A percentile compares a stretch with the other conserved stretches of the same genome.
These are phyloP conservation scores for Debaryomycetaceae sp. DNA, from an alignment of 1,139 yeast species.

Conservation along the genomic window DNA sequence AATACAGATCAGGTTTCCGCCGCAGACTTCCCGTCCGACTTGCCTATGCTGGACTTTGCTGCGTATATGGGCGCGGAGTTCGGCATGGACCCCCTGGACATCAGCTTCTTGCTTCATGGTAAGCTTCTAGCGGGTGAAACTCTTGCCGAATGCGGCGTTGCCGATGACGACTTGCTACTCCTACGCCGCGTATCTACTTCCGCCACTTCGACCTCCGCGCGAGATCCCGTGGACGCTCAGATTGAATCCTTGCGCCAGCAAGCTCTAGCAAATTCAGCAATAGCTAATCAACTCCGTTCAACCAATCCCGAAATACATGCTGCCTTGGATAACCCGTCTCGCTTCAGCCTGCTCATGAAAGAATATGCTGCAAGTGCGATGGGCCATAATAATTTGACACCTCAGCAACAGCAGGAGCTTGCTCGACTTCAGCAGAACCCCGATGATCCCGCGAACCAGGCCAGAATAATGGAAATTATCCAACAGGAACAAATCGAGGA, in stretches of 20 bases:
- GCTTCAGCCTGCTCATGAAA: constrained; percentile 39
- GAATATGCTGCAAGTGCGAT: constrained; percentile 12
- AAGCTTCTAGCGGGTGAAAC: constrained; percentile 26
- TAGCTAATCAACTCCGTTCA: constrained; percentile 21
- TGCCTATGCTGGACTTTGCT: constrained; percentile 56
- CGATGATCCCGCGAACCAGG: constrained; percentile 64
- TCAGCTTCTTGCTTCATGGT: constrained; percentile 39
- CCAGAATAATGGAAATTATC: constrained; percentile 55
- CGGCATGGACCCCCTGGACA: constrained; percentile 34
- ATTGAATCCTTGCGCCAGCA: constrained; percentile 43
- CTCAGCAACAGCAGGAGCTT: constrained; percentile 32
- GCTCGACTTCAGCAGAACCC: constrained; percentile 47
- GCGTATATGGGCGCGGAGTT: constrained; percentile 76
- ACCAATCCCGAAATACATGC: constrained; percentile 33
- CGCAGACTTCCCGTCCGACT: constrained; percentile 53
- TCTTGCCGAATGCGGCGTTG: constrained; percentile 36
- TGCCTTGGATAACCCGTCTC: constrained; percentile 39
- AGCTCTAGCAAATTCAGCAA: constrained; percentile 26
- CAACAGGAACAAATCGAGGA: constrained; percentile 68
- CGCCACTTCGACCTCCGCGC: not conserved
- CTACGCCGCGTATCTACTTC: constrained; percentile 2
- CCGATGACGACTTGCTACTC: constrained; percentile 50
- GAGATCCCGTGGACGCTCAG: constrained; percentile 19
- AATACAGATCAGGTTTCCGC: constrained; percentile 19
- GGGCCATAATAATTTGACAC: constrained; percentile 1